Evolutionary conservation across 2,329 filamentous ascomycete genomes (phyloP).

Genomic region (Hortaea werneckii): DNA sequence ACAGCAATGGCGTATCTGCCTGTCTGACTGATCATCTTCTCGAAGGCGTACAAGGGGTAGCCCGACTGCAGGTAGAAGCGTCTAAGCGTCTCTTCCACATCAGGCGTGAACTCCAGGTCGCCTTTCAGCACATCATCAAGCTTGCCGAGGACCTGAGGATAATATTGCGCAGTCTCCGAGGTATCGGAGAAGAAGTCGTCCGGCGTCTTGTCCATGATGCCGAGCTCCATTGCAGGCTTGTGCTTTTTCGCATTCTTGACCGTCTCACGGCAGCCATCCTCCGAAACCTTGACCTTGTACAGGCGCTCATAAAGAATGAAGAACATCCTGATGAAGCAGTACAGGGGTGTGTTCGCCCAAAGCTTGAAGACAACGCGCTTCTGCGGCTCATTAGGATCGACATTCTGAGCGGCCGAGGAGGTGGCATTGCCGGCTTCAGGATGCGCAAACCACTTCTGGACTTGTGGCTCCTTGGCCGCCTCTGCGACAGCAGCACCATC

Average conservation of each 20-base stretch:
- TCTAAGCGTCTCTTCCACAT: conserved; percentile 82
- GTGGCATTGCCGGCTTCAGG: conserved; percentile 44
- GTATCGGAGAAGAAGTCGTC: conserved; percentile 64
- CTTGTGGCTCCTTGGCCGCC: conserved; percentile 44
- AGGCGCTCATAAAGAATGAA: conserved; percentile 82
- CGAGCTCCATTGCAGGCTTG: conserved; percentile 75
- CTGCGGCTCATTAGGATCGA: conserved; percentile 71
- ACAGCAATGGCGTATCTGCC: conserved; percentile 74
- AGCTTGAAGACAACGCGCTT: conserved; percentile 74
- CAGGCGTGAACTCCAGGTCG: conserved; percentile 62
- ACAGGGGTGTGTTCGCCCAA: conserved; percentile 84
- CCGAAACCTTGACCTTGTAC: conserved; percentile 70
- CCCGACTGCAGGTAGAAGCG: conserved; percentile 85
- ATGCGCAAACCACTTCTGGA: conserved; percentile 54
- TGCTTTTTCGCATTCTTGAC: conserved; percentile 61
- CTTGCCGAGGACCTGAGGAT: conserved; percentile 73
- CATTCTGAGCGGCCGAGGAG: conserved; percentile 49
- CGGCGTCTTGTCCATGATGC: conserved; percentile 68
- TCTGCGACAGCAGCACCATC: conserved; percentile 48
- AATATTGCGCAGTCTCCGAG: conserved; percentile 59
- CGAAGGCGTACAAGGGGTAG: conserved; percentile 88
- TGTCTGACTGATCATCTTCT: conserved; percentile 74
- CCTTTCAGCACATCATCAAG: conserved; percentile 78
- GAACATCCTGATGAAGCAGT: conserved; percentile 90
- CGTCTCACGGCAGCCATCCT: conserved; percentile 60